Percentiles rank a stretch among this genome's conserved stretches.
phyloP scores from a whole-genome alignment of 2,329 filamentous ascomycete genomes.

The Sarocladiaceae sp. region DNA sequence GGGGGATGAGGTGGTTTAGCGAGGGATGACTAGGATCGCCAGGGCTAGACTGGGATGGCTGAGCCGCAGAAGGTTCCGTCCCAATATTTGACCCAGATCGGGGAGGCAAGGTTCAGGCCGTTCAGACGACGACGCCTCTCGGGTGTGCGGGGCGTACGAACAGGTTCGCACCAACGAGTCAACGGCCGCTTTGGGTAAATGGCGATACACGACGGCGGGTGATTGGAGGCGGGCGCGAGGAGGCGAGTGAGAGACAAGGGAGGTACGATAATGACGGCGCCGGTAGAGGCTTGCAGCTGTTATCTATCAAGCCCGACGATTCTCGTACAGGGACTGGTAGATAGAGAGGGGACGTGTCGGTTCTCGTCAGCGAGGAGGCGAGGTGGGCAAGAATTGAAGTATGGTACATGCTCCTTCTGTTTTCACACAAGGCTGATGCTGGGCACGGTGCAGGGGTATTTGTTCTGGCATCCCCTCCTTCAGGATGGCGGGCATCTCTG shows the following conservation, averaged over 20 bases:
- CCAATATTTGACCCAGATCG: slow-evolving; percentile 4
- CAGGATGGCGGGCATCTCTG: not conserved
- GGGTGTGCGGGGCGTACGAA: slow-evolving; percentile 4
- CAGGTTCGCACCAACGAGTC: not conserved
- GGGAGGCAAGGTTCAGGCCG: slow-evolving; percentile 5
- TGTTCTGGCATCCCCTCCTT: not conserved
- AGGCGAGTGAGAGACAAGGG: too few relatives aligned
- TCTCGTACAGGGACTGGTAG: too few relatives aligned
- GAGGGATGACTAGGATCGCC: slow-evolving; percentile 1
- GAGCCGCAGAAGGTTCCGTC: not conserved
- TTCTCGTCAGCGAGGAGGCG: not conserved
- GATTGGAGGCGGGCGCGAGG: too few relatives aligned
- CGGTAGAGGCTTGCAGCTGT: too few relatives aligned
- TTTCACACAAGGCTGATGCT: slow-evolving; percentile 1
- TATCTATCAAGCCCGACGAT: too few relatives aligned
- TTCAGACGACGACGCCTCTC: slow-evolving; percentile 3
- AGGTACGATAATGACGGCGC: too few relatives aligned
- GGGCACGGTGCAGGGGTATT: slow-evolving; percentile 6
- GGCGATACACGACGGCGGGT: slow-evolving; percentile 7
- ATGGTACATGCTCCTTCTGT: not conserved
- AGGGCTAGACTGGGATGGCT: not conserved
- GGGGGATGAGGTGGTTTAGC: not conserved
- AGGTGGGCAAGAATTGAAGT: not conserved
- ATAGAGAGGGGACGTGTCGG: too few relatives aligned
- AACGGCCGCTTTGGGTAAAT: too few relatives aligned